phyloP scores from a whole-genome alignment of 805 yeast species.

The Zygosaccharomyces bailii region DNA sequence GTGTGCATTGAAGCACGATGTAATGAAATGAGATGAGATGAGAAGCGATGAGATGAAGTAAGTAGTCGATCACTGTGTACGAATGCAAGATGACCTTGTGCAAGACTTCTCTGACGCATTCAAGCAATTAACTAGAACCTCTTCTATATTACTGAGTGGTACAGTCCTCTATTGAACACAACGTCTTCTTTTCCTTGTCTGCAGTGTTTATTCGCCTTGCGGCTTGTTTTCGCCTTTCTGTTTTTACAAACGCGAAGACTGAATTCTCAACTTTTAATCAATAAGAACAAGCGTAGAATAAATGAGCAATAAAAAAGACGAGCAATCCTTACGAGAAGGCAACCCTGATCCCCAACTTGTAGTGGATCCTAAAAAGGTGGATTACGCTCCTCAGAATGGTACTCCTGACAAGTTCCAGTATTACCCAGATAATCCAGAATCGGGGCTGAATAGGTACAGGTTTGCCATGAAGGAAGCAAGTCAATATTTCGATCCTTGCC shows the following conservation, averaged over 20 bases:
- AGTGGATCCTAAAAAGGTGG: conserved; percentile 19
- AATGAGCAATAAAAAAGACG: background rate
- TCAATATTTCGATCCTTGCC: conserved; percentile 89
- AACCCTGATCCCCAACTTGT: conserved; percentile 6
- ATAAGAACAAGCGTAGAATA: background rate
- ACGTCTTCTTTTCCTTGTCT: too few relatives aligned
- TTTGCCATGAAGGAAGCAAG: conserved; percentile 77
- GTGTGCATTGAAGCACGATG: background rate
- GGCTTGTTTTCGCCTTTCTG: too few relatives aligned
- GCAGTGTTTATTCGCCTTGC: too few relatives aligned
- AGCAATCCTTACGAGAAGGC: conserved; percentile 5
- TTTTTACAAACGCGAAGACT: background rate
- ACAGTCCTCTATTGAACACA: too few relatives aligned
- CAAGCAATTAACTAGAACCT: too few relatives aligned
- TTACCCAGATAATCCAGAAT: conserved; percentile 83
- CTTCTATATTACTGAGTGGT: too few relatives aligned
- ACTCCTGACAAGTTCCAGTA: conserved; percentile 27
- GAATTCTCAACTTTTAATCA: background rate
- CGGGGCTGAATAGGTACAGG: conserved; percentile 59
- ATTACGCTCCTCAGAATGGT: conserved; percentile 23
- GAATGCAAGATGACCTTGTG: too few relatives aligned
- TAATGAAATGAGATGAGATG: conserved; percentile 2
- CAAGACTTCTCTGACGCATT: too few relatives aligned
- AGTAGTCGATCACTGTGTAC: background rate
- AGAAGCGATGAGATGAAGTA: conserved; percentile 3